Evolutionary conservation across 768 basidiomycete genomes (phyloP).

Genomic region (Suillus weaverae): DNA sequence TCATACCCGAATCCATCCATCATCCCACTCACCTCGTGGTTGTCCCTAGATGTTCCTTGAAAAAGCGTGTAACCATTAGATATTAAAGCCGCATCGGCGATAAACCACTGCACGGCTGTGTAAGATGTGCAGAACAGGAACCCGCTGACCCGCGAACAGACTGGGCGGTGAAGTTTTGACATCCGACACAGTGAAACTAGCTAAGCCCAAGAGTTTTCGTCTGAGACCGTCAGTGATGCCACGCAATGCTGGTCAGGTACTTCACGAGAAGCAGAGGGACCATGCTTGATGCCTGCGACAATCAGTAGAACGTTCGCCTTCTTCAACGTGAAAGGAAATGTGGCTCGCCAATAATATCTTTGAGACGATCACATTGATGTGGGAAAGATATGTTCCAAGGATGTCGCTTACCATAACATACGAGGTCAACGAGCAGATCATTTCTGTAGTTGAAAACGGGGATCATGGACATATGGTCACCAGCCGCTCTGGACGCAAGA

Average conservation of each 20-base stretch:
- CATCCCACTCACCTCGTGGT: conserved; percentile 7
- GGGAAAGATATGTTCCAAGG: background rate
- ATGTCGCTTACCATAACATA: background rate
- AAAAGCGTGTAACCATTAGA: conserved; percentile 14
- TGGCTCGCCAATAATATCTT: conserved; percentile 18
- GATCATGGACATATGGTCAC: background rate
- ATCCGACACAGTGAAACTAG: background rate
- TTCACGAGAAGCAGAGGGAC: conserved; percentile 11
- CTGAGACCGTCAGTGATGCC: conserved; percentile 10
- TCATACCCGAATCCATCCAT: conserved; percentile 10
- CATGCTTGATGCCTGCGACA: background rate
- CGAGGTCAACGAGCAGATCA: background rate
- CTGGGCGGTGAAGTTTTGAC: background rate
- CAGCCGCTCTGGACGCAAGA: background rate
- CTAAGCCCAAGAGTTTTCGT: conserved; percentile 4
- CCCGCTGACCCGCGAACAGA: conserved; percentile 7
- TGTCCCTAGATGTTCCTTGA: conserved; percentile 1
- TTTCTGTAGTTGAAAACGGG: background rate
- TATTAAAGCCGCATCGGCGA: conserved; percentile 7
- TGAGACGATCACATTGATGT: background rate
- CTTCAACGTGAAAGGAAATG: background rate
- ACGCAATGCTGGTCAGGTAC: conserved; percentile 6
- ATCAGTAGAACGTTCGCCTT: background rate
- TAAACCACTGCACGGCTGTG: conserved; percentile 11
- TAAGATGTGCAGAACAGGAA: background rate